These are phyloP conservation scores for Bolboschoenoplectus hybrid DNA, from an alignment of 202 grass and related monocot genomes.

Conservation along the genomic window DNA sequence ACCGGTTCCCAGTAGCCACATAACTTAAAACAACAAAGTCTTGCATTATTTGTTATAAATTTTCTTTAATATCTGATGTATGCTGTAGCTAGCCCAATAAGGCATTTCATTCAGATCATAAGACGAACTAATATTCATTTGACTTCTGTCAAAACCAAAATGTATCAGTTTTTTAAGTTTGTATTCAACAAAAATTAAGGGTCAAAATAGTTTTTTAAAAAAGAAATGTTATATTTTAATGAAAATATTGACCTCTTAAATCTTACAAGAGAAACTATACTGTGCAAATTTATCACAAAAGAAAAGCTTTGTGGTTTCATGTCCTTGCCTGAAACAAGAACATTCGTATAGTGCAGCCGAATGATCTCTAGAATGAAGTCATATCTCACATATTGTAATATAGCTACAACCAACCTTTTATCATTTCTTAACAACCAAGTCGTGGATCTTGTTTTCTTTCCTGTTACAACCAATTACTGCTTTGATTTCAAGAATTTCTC, in stretches of 20 bases:
- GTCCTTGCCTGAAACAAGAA: not conserved
- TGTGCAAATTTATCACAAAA: not conserved
- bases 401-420: conserved; percentile 7
- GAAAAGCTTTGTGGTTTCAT: not conserved
- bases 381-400: not conserved
- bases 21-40: not conserved
- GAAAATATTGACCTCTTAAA: not conserved
- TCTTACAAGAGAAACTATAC: not conserved
- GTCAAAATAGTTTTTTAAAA: not conserved
- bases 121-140: not conserved
- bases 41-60: not conserved
- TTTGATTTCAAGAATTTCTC: conserved; percentile 35
- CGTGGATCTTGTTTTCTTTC: conserved; percentile 9
- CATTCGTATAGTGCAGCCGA: not conserved
- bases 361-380: not conserved
- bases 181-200: not conserved
- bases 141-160: not conserved
- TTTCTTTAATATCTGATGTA: not conserved
- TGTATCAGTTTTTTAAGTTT: not conserved
- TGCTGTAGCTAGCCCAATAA: not conserved
- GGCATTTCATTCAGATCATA: not conserved
- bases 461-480: conserved; percentile 21
- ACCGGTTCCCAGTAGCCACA: not conserved
- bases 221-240: not conserved
- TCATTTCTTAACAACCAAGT: conserved; percentile 23